A percentile compares a stretch with the other conserved stretches of the same genome.
These are phyloP conservation scores for Hysterium pulicare DNA, from an alignment of 2,329 filamentous ascomycete species.

Conservation along the genomic window DNA sequence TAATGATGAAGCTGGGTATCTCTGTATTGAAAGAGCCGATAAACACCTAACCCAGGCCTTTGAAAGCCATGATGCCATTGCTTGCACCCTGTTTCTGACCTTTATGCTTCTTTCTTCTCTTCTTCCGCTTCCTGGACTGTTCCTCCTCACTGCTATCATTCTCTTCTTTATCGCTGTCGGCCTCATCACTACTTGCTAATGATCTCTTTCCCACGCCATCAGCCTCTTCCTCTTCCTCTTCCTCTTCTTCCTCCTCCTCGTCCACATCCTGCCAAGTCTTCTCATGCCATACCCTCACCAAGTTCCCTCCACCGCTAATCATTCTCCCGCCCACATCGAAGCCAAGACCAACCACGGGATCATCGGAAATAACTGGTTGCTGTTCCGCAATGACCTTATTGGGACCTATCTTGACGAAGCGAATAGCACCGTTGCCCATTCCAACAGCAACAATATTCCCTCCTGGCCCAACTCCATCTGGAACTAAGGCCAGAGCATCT, in stretches of 20 bases:
- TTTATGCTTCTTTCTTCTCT: constrained; percentile 44
- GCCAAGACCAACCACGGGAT: constrained; percentile 75
- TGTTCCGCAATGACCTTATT: constrained; percentile 67
- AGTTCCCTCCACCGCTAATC: constrained; percentile 82
- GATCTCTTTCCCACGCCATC: constrained; percentile 31
- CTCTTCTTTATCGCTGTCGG: constrained; percentile 47
- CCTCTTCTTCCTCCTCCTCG: constrained; percentile 50
- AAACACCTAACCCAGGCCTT: constrained; percentile 29
- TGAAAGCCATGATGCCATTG: constrained; percentile 35
- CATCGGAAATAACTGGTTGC: constrained; percentile 35
- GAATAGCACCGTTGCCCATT: constrained; percentile 73
- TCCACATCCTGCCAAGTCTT: constrained; percentile 54
- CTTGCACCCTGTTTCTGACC: constrained; percentile 32
- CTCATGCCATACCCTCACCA: constrained; percentile 87
- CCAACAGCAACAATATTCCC: constrained; percentile 77
- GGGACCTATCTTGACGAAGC: constrained; percentile 69
- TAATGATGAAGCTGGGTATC: too few relatives aligned
- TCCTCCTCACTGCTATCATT: constrained; percentile 38
- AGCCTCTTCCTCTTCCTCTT: too few relatives aligned
- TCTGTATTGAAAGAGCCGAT: too few relatives aligned
- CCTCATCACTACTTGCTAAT: constrained; percentile 38
- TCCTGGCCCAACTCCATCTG: constrained; percentile 62
- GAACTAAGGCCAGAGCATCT: constrained; percentile 71
- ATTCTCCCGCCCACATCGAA: constrained; percentile 85
- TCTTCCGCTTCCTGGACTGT: constrained; percentile 41